Conservation (phyloP, 148 eudicot species). For the Vaccinium darrowii region DNA sequence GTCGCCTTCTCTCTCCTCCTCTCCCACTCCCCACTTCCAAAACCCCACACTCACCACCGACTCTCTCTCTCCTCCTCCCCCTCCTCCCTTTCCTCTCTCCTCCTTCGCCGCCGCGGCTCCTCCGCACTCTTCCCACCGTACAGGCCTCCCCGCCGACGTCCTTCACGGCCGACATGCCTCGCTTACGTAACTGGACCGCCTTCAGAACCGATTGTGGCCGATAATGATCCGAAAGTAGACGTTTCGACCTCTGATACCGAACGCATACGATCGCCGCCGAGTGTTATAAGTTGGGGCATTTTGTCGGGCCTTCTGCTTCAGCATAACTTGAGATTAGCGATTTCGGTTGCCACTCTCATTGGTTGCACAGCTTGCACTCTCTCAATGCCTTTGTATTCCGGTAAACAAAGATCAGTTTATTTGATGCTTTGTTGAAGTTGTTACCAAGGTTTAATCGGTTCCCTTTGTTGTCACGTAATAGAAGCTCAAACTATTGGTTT, state of each 20-base stretch:
- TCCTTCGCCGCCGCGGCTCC: conserved; percentile 12
- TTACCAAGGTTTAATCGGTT: neutral
- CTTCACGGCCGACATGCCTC: conserved; percentile 4
- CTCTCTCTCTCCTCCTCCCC: conserved; percentile 22
- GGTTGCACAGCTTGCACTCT: conserved; percentile 76
- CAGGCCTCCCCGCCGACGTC: conserved; percentile 8
- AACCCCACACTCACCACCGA: neutral
- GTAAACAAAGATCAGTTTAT: conserved; percentile 22
- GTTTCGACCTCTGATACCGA: conserved; percentile 4
- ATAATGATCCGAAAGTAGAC: conserved; percentile 43
- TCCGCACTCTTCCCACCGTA: conserved; percentile 7
- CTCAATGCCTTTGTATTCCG: conserved; percentile 73
- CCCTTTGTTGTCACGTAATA: too few relatives aligned
- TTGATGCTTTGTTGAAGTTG: neutral
- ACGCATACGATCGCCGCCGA: conserved; percentile 27
- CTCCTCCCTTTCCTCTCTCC: conserved; percentile 23
- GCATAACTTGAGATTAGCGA: conserved; percentile 55
- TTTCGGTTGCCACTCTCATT: conserved; percentile 50
- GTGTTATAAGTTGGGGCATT: conserved; percentile 67
- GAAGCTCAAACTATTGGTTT: too few relatives aligned
- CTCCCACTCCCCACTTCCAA: neutral
- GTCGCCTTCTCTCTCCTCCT: conserved; percentile 14
- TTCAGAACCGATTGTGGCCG: conserved; percentile 46
- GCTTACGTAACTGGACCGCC: conserved; percentile 75
- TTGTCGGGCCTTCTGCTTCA: conserved; percentile 51